These are phyloP conservation scores for Hypoxylon subgilvum DNA, from an alignment of 495 filamentous ascomycete species.

Conservation along the genomic window DNA sequence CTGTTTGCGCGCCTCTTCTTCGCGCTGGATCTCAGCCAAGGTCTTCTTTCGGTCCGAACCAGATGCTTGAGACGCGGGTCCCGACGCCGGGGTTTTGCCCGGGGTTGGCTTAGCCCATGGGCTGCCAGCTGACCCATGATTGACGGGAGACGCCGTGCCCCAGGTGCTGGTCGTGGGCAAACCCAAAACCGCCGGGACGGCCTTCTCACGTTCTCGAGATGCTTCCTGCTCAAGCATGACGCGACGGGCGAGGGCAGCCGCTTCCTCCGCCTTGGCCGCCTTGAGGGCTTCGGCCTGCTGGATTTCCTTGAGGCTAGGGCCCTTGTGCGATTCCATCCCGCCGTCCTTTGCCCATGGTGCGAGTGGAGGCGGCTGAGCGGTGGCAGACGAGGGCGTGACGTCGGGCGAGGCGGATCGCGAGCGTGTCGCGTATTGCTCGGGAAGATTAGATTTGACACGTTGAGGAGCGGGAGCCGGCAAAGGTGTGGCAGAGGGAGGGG, in stretches of 20 bases:
- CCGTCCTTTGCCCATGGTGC: slow-evolving; percentile 94
- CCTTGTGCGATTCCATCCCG: slow-evolving; percentile 73
- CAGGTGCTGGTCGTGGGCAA: slow-evolving; percentile 89
- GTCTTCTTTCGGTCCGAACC: slow-evolving; percentile 76
- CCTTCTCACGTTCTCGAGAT: slow-evolving; percentile 66
- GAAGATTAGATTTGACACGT: slow-evolving; percentile 79
- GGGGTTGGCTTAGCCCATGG: slow-evolving; percentile 65
- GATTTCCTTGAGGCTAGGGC: slow-evolving; percentile 93
- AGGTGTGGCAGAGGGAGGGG: slow-evolving; percentile 63
- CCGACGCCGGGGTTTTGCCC: slow-evolving; percentile 38
- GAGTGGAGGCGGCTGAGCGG: slow-evolving; percentile 64
- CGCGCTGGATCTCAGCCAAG: slow-evolving; percentile 92
- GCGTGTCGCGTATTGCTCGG: slow-evolving; percentile 75
- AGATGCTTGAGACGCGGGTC: slow-evolving; percentile 48
- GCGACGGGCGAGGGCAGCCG: slow-evolving; percentile 79
- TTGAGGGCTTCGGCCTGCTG: slow-evolving; percentile 93
- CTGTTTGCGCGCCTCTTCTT: slow-evolving; percentile 90
- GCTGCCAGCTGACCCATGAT: slow-evolving; percentile 60
- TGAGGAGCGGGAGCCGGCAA: slow-evolving; percentile 87
- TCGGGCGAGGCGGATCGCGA: slow-evolving; percentile 78
- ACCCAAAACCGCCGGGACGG: slow-evolving; percentile 70
- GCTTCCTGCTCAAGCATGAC: slow-evolving; percentile 81
- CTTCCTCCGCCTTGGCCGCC: slow-evolving; percentile 87
- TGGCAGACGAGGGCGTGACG: slow-evolving; percentile 46
- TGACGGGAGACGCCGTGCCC: slow-evolving; percentile 75